A percentile compares a stretch with the other conserved stretches of the same genome.
Conservation (phyloP, 176 grass and related monocot genomes). For the Oryza nivara region DNA sequence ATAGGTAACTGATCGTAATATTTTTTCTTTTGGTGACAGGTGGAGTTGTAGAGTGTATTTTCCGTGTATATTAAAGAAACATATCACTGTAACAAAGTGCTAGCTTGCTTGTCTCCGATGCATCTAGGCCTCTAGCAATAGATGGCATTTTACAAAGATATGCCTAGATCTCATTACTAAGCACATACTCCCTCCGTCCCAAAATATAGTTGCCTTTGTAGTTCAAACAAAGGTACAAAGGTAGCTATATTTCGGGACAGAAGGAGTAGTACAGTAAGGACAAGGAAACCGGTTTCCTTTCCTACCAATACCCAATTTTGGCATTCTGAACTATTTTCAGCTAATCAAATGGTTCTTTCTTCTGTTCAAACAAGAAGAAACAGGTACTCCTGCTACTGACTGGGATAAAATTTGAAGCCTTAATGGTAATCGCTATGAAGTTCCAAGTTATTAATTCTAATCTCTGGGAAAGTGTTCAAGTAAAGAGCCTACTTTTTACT, state of each 20-base stretch:
- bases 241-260: too few species aligned
- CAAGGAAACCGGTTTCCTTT: conserved; percentile 6
- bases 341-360: conserved; percentile 3
- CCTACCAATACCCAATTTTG: conserved; percentile 4
- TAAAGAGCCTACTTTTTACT: conserved; percentile 9
- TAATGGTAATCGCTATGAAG: conserved; percentile 17
- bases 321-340: conserved; percentile 20
- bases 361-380: conserved; percentile 37
- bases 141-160: conserved; percentile 11
- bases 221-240: too few species aligned
- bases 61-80: conserved; percentile 21
- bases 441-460: conserved; percentile 1
- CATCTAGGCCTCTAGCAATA: conserved; percentile 9
- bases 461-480: conserved; percentile 12
- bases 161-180: not conserved
- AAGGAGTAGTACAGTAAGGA: conserved; percentile 5
- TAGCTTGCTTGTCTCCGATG: conserved; percentile 2
- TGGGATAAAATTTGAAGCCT: not conserved
- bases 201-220: too few species aligned
- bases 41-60: conserved; percentile 29
- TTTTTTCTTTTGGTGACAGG: conserved; percentile 33
- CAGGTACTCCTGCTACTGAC: not conserved
- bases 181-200: not conserved
- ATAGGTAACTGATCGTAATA: conserved; percentile 22
- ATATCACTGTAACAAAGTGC: conserved; percentile 21